These are phyloP conservation scores for Verbena officinalis DNA, from an alignment of 257 asterid species.

Conservation along the genomic window DNA sequence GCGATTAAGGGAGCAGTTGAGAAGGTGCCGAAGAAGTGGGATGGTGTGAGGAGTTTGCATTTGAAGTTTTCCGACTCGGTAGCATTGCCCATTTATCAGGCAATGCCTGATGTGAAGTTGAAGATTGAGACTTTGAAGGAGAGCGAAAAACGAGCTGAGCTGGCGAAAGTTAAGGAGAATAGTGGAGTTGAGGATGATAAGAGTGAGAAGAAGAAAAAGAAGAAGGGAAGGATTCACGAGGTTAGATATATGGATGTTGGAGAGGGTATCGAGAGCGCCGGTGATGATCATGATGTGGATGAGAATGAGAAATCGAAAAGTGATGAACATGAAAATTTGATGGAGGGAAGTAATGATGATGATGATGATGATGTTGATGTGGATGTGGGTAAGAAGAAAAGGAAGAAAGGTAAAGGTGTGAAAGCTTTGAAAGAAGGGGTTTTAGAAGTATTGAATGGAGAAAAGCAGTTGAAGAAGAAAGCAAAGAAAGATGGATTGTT, in stretches of 20 bases:
- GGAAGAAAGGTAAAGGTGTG: conserved; percentile 26
- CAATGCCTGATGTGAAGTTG: conserved; percentile 76
- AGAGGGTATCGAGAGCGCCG: conserved; percentile 49
- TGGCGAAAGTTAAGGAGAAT: conserved; percentile 31
- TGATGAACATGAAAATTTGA: no score
- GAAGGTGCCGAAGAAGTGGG: conserved; percentile 76
- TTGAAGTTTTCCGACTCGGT: conserved; percentile 73
- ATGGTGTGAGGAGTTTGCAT: conserved; percentile 85
- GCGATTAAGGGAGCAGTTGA: conserved; percentile 56
- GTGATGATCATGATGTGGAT: conserved; percentile 36
- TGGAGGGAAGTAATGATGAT: conserved; percentile 18
- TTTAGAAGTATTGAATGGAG: conserved; percentile 16
- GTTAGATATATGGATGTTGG: conserved; percentile 79
- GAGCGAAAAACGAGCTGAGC: conserved; percentile 25
- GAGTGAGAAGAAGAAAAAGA: conserved; percentile 47
- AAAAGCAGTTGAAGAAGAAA: conserved; percentile 31
- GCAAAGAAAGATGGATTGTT: conserved; percentile 24
- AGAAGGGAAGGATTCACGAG: conserved; percentile 84
- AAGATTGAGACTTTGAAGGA: conserved; percentile 60
- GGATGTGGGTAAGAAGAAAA: conserved; percentile 24
- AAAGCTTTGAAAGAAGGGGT: conserved; percentile 33
- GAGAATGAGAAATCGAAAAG: conserved; percentile 25
- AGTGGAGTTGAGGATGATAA: conserved; percentile 17
- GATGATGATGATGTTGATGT: conserved; percentile 15
- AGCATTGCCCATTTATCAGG: conserved; percentile 83